Evolutionary conservation across 2,329 filamentous ascomycete genomes (phyloP), one percentile per base, ranked within the genome.

Genomic region (Pleomassaria siparia): DNA sequence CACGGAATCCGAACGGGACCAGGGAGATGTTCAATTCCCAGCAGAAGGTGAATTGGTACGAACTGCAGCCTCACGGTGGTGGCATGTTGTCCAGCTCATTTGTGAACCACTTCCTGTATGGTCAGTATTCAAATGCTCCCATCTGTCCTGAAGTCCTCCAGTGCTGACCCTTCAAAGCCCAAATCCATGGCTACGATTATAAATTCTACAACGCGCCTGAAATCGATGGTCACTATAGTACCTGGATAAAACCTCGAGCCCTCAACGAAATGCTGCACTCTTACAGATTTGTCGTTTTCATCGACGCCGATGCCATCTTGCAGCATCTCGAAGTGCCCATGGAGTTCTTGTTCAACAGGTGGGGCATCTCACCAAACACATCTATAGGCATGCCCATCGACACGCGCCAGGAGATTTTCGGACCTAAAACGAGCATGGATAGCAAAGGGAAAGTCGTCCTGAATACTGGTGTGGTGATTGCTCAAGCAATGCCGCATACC

Each of bases 261-360:
- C 59, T 76, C 21, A 62, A 64, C 29, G 62, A 74, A 16, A 66
- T 73, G 1, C 59, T 77, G 2, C 59, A 64, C 20, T 51, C 64
- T 1, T 73, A 78, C 57, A 60, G 71, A 4, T 70, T 75, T 7
- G 71, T 78, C 18, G 61, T 78, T 37, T 73, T 74, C 36, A 55
- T 78, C 43, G 76, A 79, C 53, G 70, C 73, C 20, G 76, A 79
- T 49, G 72, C 68, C 15, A 66, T 72, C 6, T 67, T 77, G 43
- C 60, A 67, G 1, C 65, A 77, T 44, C 67, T 72, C 1, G 66
- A 76, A 26, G 55, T 79, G 1, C 75, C 76, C 2, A 48, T 77
- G 13, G 76, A 79, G 60, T 78, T 74, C 72, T 67, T 79, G 6
- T 68, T 79, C 56, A 76, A 75, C 54, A 67, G 73, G 32, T 78